Conservation (phyloP, 2,329 filamentous ascomycete species). For the Waltergamsia citrina region DNA sequence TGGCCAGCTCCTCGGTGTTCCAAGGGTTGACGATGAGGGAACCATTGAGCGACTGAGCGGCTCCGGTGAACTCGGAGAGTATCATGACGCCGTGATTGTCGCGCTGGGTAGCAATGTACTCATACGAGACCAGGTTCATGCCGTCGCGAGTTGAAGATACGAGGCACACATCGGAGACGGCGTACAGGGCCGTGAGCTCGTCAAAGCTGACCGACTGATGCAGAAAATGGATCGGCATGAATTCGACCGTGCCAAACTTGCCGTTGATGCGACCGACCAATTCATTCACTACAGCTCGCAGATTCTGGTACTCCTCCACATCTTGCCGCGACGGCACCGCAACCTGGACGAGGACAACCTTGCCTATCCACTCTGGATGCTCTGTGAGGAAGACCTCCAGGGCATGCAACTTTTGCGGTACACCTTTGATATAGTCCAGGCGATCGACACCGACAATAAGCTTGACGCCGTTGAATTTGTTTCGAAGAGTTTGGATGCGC, state of each 20-base stretch:
- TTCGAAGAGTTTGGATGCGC: constrained; percentile 73
- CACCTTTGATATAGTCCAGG: constrained; percentile 93
- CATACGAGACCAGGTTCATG: constrained; percentile 98
- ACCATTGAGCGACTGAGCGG: constrained; percentile 88
- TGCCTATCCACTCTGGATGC: constrained; percentile 96
- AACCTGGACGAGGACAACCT: constrained; percentile 92
- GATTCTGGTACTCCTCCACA: constrained; percentile 95
- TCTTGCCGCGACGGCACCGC: constrained; percentile 91
- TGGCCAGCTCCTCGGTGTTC: constrained; percentile 94
- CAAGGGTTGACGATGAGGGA: constrained; percentile 94
- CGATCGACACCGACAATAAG: constrained; percentile 95
- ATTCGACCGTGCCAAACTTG: constrained; percentile 92
- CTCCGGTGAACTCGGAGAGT: constrained; percentile 91
- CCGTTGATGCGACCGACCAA: constrained; percentile 95
- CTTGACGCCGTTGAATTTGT: constrained; percentile 93
- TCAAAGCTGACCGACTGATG: constrained; percentile 95
- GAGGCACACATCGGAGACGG: constrained; percentile 83
- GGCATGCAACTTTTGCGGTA: constrained; percentile 93
- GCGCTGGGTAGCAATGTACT: constrained; percentile 92
- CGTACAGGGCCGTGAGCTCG: constrained; percentile 88
- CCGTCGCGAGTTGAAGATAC: constrained; percentile 95
- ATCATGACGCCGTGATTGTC: constrained; percentile 90
- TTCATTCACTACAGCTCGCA: constrained; percentile 92
- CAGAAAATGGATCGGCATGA: constrained; percentile 98
- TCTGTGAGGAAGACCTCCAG: constrained; percentile 95